Evolutionary conservation across 306 rosid species (phyloP), one percentile per base, ranked within the genome.

Genomic region (Rosa chinensis): DNA sequence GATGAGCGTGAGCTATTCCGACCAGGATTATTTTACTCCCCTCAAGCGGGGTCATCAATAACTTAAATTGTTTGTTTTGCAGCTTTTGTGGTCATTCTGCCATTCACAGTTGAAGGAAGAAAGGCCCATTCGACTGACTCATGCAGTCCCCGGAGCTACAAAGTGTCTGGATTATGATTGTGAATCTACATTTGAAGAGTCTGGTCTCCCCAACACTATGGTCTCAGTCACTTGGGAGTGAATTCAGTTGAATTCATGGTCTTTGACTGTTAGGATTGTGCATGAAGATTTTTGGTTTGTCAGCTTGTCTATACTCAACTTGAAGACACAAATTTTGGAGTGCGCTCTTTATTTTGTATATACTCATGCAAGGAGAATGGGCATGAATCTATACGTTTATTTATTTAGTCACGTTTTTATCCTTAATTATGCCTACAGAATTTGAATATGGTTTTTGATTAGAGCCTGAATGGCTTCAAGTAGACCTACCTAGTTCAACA

Each of bases 61-160:
- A 10, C 56, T 52, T 18, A 23, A 50, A 39, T 79, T 18, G 13
- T 71, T 79, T 77, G 28, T 81, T 71, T 82, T 82, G 88, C 92
- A 96, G 99, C 89, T 96, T 75, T 84, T 96, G 77, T 96, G 99
- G 99, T 96, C 99, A 21, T 96, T 96, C 83, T 87, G 97, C 79
- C 78, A 79, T 48, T 81, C 84, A 40, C 90, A 91, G 83, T 74
- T 93, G 8, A 84, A 86, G 76, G 98, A 89, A 84, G 92, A 79
- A n/a, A 91, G 81, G 82, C 77, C 72, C 39, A 91, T 96, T 84
- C 89, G 88, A 55, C 77, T 96, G 85, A 84, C 97, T 5, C 94
- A 93, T 28, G 92, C 98, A 75, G 92, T 96, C 80, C 99, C 99
- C 18, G 97, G 99, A 74, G 93, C 96, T 7, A 80, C 92, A 3